Conservation (phyloP, 2,329 filamentous ascomycete genomes). For the Curvularia lunata region DNA sequence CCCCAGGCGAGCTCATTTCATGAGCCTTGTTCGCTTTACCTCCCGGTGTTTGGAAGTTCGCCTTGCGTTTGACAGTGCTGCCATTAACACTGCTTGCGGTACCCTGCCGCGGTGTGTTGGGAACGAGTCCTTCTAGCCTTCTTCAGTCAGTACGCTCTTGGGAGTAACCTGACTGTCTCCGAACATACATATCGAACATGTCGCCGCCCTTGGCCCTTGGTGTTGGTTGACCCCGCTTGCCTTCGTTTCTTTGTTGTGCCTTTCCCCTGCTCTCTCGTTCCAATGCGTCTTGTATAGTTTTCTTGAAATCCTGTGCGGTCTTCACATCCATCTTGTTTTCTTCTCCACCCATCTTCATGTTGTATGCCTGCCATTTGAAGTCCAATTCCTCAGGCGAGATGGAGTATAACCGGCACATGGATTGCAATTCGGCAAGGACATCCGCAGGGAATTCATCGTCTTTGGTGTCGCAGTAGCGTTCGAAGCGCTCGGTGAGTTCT, state of each 20-base stretch:
- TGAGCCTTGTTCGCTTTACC: slow-evolving; percentile 52
- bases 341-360: slow-evolving; percentile 88
- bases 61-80: slow-evolving; percentile 61
- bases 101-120: slow-evolving; percentile 52
- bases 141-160: slow-evolving; percentile 15
- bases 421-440: slow-evolving; percentile 79
- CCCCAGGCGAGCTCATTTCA: slow-evolving; percentile 59
- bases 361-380: slow-evolving; percentile 99
- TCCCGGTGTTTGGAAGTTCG: slow-evolving; percentile 58
- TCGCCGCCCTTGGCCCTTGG: slow-evolving; percentile 65
- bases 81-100: slow-evolving; percentile 51
- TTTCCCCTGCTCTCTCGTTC: slow-evolving; percentile 77
- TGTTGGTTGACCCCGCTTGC: slow-evolving; percentile 67
- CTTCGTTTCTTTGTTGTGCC: slow-evolving; percentile 63
- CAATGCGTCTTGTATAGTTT: slow-evolving; percentile 81
- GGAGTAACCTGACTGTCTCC: background rate
- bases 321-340: slow-evolving; percentile 74
- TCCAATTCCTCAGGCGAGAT: slow-evolving; percentile 85
- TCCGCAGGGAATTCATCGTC: slow-evolving; percentile 70
- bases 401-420: slow-evolving; percentile 83
- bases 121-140: slow-evolving; percentile 57
- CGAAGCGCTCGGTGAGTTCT: slow-evolving; percentile 67
- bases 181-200: slow-evolving; percentile 77
- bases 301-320: slow-evolving; percentile 79
- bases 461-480: slow-evolving; percentile 63